phyloP scores from a whole-genome alignment of 192 early-diverging fungal genomes.

The Backusella macrospora region DNA sequence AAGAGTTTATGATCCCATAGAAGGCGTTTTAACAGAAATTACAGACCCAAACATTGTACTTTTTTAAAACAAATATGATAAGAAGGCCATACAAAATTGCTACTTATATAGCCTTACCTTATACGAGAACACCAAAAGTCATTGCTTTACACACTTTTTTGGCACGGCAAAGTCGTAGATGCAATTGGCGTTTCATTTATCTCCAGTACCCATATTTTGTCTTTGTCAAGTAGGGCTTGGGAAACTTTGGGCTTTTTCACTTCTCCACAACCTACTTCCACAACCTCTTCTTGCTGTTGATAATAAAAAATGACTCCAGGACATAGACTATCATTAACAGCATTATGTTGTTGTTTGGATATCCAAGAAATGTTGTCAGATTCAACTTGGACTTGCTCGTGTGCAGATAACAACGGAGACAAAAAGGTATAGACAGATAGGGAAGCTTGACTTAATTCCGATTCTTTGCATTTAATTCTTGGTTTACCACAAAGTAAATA shows the following conservation, averaged over 20 bases:
- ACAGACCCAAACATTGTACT: too few species aligned
- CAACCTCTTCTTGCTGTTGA: not conserved
- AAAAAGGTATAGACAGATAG: conserved; percentile 11
- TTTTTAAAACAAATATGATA: conserved; percentile 15
- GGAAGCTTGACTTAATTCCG: not conserved
- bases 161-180: conserved; percentile 1
- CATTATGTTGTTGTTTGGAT: conserved; percentile 10
- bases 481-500: conserved; percentile 20
- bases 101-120: conserved; percentile 10
- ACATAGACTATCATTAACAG: not conserved
- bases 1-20: too few species aligned
- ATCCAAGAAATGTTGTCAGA: conserved; percentile 16
- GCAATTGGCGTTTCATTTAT: conserved; percentile 21
- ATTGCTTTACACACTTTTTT: conserved; percentile 15
- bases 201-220: conserved; percentile 24
- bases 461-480: conserved; percentile 9
- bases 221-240: not conserved
- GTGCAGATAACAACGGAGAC: conserved; percentile 10
- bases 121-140: conserved; percentile 16
- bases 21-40: too few species aligned
- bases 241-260: not conserved
- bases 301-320: conserved; percentile 9
- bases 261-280: conserved; percentile 20
- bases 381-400: conserved; percentile 12
- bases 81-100: not conserved